Conservation (phyloP, 345 rosid species). For the Erucastrum elatum region DNA sequence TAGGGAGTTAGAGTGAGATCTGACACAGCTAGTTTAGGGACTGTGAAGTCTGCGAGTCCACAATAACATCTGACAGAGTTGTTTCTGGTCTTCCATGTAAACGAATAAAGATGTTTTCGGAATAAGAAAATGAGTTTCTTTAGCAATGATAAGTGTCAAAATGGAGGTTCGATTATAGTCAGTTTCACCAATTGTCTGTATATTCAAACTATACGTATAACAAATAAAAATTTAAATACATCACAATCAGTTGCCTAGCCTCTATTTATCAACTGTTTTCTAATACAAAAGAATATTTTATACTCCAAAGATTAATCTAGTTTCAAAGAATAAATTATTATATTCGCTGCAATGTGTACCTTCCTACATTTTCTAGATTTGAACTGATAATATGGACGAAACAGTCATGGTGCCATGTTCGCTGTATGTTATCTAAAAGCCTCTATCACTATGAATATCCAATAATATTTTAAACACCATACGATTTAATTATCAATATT, state of each 20-base stretch:
- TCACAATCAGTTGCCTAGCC: background rate
- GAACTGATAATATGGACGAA: slow-evolving; percentile 18
- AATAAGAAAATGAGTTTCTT: too few species aligned
- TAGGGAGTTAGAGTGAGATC: too few species aligned
- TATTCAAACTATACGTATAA: too few species aligned
- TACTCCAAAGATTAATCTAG: slow-evolving; percentile 26
- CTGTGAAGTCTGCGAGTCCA: too few species aligned
- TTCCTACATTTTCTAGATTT: slow-evolving; percentile 33
- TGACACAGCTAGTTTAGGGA: too few species aligned
- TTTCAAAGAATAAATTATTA: slow-evolving; percentile 4
- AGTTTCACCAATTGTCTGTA: too few species aligned
- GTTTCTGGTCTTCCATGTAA: too few species aligned
- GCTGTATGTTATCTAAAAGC: slow-evolving; percentile 12
- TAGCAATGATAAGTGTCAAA: too few species aligned
- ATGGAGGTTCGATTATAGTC: too few species aligned
- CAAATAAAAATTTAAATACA: too few species aligned
- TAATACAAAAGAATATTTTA: slow-evolving; percentile 15
- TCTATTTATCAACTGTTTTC: slow-evolving; percentile 23
- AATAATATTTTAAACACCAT: slow-evolving; percentile 12
- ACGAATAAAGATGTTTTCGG: too few species aligned
- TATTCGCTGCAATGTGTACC: slow-evolving; percentile 31
- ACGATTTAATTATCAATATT: slow-evolving; percentile 22
- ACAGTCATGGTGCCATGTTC: slow-evolving; percentile 44
- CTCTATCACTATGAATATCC: slow-evolving; percentile 11
- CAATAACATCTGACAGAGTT: too few species aligned